These are phyloP conservation scores for Lasiodiplodia hormozganensis DNA, from an alignment of 2,329 filamentous ascomycete species.

Conservation along the genomic window DNA sequence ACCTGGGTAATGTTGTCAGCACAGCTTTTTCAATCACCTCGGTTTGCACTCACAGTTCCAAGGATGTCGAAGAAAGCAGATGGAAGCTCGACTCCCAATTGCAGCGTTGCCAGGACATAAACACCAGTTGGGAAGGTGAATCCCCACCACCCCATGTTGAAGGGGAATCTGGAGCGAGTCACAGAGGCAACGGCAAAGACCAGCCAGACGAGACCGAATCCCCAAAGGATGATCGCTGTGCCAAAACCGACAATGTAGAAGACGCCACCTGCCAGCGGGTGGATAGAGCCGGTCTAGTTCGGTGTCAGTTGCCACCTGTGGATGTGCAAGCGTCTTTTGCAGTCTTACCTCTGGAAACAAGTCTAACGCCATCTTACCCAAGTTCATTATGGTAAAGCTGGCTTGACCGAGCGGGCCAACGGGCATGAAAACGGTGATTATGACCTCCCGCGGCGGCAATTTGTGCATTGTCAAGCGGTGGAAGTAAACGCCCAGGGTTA, in stretches of 20 bases:
- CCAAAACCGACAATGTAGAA: conserved; percentile 66
- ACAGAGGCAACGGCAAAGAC: conserved; percentile 61
- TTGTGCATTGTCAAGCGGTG: conserved; percentile 71
- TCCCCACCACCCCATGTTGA: conserved; percentile 70
- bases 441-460: conserved; percentile 69
- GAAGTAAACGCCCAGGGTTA: conserved; percentile 72
- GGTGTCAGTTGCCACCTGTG: background rate
- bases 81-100: conserved; percentile 59
- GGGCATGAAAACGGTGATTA: conserved; percentile 72
- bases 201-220: conserved; percentile 62
- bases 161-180: conserved; percentile 57
- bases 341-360: conserved; percentile 47
- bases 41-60: conserved; percentile 50
- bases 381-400: conserved; percentile 64
- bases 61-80: conserved; percentile 63
- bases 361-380: conserved; percentile 52
- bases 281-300: conserved; percentile 35
- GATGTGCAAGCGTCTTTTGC: background rate
- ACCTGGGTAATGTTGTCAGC: conserved; percentile 40
- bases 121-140: conserved; percentile 67
- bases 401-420: conserved; percentile 72
- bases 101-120: conserved; percentile 58
- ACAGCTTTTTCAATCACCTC: conserved; percentile 34
- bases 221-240: conserved; percentile 63
- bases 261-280: conserved; percentile 58